Evolutionary conservation across 2,329 filamentous ascomycete genomes (phyloP), one percentile per base, ranked within the genome.

Genomic region (Scorias spongiosa): DNA sequence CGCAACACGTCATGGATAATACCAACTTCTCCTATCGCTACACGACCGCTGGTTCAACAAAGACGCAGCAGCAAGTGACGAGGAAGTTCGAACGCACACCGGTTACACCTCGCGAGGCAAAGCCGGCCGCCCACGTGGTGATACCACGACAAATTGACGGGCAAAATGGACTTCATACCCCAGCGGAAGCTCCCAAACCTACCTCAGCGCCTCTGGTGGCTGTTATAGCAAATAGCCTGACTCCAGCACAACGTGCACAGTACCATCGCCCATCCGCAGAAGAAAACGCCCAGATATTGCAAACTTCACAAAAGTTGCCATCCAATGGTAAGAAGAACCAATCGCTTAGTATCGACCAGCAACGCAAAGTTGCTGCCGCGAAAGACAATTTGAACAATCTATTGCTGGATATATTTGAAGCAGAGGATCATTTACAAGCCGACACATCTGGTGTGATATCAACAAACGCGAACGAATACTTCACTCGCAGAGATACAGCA

Each of bases 301-400:
- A 26, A 26, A 10, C 20, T 15, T 12, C 18, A 6, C 34, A 37
- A 37, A 37, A 37, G 34, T 17, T 17, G 34, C 34, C 12, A 37
- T n/a, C 12, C 8, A 37, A 37, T n/a, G 12, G 9, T 3, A n/a
- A 37, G 17, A n/a, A 17, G 34, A 37, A 17, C 38, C 38, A 12
- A 12, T 20, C 38, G 12, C 12, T 40, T 12, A 40, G 14, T 28
- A 67, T 86, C 2, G 86, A 93, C 55, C 84, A 94, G 60, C 80
- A 81, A 42, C 80, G 93, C 53, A 80, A 87, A 55, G 83, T 81
- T 4, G 80, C 94, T 53, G 72, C 76, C 10, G 81, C 84, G 38
- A 70, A 88, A 39, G 67, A 80, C 43, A 78, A 80, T 44, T 66
- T 98, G 10, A 75, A 81, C 44, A 73, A 74, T 32, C 72, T 87